These are phyloP conservation scores for Tetrapisispora arboricola DNA, from an alignment of 805 yeast species.

Conservation along the genomic window DNA sequence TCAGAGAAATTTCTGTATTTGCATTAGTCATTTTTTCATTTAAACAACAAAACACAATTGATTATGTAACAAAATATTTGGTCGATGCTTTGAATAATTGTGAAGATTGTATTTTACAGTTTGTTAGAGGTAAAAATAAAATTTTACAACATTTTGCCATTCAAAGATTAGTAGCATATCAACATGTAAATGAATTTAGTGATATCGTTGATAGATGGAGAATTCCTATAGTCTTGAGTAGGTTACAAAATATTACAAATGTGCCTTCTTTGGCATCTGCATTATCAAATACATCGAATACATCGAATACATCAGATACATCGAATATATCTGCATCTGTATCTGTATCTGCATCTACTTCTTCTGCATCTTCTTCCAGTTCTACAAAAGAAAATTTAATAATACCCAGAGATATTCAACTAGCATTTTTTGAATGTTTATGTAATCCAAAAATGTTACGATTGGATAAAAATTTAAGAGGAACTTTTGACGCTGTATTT, in stretches of 20 bases:
- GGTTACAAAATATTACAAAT: constrained; percentile 13
- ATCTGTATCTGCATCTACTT: not conserved
- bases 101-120: constrained; percentile 42
- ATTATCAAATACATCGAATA: not conserved
- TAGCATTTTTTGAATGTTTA: constrained; percentile 37
- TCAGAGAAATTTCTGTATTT: constrained; percentile 42
- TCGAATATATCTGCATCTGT: not conserved
- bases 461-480: constrained; percentile 27
- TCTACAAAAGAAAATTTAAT: constrained; percentile 3
- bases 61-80: constrained; percentile 34
- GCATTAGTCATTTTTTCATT: constrained; percentile 53
- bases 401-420: constrained; percentile 18
- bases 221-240: constrained; percentile 18
- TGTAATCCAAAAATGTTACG: constrained; percentile 44
- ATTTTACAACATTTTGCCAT: constrained; percentile 43
- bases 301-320: not conserved
- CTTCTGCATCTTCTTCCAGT: not conserved
- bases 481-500: constrained; percentile 31
- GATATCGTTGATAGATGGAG: constrained; percentile 31
- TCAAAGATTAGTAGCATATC: constrained; percentile 40
- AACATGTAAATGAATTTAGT: constrained; percentile 28
- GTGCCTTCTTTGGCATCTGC: constrained; percentile 3
- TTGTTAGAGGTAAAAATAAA: constrained; percentile 43
- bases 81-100: constrained; percentile 38
- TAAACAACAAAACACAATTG: constrained; percentile 34